These are phyloP conservation scores for Populus tremula DNA, from an alignment of 345 rosid genomes.

Conservation along the genomic window DNA sequence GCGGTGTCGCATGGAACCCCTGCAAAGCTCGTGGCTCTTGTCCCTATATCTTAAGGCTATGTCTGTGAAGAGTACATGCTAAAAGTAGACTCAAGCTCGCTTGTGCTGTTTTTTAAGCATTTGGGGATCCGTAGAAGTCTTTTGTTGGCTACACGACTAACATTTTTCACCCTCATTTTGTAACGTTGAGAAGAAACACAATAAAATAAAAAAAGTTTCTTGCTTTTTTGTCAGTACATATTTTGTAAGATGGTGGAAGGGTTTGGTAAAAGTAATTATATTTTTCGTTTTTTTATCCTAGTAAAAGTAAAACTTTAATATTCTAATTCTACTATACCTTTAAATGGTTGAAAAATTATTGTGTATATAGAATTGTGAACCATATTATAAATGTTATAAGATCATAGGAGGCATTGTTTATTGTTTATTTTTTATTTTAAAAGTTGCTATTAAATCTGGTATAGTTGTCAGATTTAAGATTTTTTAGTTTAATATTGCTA, in stretches of 20 bases:
- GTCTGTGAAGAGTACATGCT: too few species aligned
- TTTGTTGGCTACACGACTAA: constrained; percentile 27
- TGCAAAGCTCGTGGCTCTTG: constrained; percentile 6
- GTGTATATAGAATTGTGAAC: too few species aligned
- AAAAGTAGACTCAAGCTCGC: too few species aligned
- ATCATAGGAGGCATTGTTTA: too few species aligned
- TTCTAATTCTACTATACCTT: too few species aligned
- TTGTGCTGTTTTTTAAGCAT: neutral
- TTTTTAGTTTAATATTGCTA: too few species aligned
- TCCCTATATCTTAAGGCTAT: neutral
- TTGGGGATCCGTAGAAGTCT: constrained; percentile 19
- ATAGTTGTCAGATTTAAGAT: too few species aligned
- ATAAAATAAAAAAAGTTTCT: neutral
- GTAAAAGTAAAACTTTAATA: neutral
- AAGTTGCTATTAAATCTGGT: too few species aligned
- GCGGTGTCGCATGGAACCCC: constrained; percentile 3
- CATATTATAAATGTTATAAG: too few species aligned
- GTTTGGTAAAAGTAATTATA: neutral
- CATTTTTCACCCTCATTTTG: neutral
- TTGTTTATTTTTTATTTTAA: too few species aligned
- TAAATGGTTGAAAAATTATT: too few species aligned
- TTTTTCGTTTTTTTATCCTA: too few species aligned
- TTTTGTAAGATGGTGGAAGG: neutral
- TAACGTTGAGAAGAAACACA: constrained; percentile 3
- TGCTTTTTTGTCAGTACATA: neutral